These are phyloP conservation scores for Bruguiera parviflora DNA, from an alignment of 345 rosid genomes.

Conservation along the genomic window DNA sequence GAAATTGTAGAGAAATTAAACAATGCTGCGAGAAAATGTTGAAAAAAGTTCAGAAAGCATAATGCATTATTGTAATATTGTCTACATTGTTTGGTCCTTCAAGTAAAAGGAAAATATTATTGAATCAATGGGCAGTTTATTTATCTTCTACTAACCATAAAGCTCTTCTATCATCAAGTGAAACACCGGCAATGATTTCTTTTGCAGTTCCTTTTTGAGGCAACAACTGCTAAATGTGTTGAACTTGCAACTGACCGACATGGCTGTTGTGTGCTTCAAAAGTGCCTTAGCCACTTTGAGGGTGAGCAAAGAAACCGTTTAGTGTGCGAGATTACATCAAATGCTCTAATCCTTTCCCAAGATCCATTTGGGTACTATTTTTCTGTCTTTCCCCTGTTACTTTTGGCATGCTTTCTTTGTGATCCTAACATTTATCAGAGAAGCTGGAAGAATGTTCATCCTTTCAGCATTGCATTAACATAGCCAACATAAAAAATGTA, in stretches of 20 bases:
- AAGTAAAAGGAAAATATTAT: too few relatives aligned
- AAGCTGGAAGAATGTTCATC: conserved; percentile 5
- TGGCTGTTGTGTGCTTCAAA: conserved; percentile 85
- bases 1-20: too few relatives aligned
- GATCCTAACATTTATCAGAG: background rate
- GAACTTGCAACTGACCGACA: conserved; percentile 75
- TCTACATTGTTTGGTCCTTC: too few relatives aligned
- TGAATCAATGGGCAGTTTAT: background rate
- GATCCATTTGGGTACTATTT: conserved; percentile 66
- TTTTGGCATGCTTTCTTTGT: background rate
- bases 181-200: conserved; percentile 5
- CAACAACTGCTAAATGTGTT: conserved; percentile 60
- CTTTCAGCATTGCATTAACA: background rate
- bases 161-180: background rate
- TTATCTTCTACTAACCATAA: background rate
- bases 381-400: background rate
- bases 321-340: conserved; percentile 52
- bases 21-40: too few relatives aligned
- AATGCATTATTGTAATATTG: too few relatives aligned
- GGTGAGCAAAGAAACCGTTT: conserved; percentile 47
- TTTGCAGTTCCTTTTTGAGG: conserved; percentile 67
- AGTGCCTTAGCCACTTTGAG: conserved; percentile 50
- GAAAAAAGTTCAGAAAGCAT: too few relatives aligned
- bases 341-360: conserved; percentile 68
- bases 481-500: background rate